Evolutionary conservation across 176 grass and related monocot species (phyloP).

Genomic region (Aegilops bicornis): DNA sequence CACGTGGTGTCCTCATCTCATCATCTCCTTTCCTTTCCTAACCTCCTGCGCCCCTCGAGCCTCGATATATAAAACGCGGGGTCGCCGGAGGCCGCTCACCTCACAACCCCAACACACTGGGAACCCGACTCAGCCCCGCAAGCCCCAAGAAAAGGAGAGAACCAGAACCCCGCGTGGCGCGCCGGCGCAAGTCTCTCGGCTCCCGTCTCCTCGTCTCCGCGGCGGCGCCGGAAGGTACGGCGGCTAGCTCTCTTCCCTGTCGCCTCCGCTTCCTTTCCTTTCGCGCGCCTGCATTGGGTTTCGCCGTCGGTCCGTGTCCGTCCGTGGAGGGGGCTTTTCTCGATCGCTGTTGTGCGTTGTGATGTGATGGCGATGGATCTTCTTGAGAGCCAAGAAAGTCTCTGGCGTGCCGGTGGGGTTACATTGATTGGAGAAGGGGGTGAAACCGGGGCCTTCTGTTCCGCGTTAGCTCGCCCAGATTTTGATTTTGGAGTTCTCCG

Average conservation of each 20-base stretch:
- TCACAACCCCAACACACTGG: background rate
- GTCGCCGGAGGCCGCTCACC: background rate
- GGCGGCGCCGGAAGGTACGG: constrained; percentile 19
- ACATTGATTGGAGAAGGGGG: background rate
- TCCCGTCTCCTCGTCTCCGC: background rate
- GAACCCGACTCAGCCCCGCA: background rate
- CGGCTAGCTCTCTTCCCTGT: background rate
- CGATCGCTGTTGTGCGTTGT: background rate
- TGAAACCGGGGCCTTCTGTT: background rate
- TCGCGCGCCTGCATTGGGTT: background rate
- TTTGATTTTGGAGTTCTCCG: background rate
- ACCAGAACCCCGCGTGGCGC: background rate
- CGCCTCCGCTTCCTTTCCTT: background rate
- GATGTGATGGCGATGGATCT: background rate
- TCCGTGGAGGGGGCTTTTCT: background rate
- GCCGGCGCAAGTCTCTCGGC: background rate
- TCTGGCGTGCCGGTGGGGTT: background rate
- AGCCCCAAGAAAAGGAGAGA: too few relatives aligned
- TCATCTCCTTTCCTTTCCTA: too few relatives aligned
- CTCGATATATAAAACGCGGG: background rate
- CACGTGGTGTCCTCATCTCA: background rate
- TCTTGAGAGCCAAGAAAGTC: background rate
- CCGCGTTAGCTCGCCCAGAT: background rate
- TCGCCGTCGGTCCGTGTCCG: background rate
- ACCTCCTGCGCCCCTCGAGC: too few relatives aligned